A percentile compares a stretch with the other conserved stretches of the same genome.
phyloP scores from a whole-genome alignment of 768 basidiomycete species.

The Austroboletus eburneus region DNA sequence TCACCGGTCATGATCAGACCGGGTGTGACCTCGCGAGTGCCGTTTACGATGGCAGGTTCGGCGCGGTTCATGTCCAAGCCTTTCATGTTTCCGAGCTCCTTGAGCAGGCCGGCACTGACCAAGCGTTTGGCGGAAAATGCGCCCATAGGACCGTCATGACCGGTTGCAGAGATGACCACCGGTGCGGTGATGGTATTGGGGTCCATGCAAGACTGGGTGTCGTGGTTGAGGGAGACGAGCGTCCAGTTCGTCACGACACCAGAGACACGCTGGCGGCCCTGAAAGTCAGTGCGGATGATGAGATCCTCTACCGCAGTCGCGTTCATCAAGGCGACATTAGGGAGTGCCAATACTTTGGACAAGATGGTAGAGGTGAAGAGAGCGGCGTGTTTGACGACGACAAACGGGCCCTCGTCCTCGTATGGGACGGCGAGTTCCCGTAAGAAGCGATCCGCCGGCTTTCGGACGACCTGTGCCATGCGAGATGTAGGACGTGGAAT shows the following conservation, averaged over 20 bases:
- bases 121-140: constrained; percentile 79
- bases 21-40: constrained; percentile 70
- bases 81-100: constrained; percentile 75
- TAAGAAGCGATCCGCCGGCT: constrained; percentile 72
- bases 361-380: constrained; percentile 77
- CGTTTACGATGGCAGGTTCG: constrained; percentile 78
- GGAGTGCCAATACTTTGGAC: constrained; percentile 62
- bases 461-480: constrained; percentile 57
- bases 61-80: constrained; percentile 78
- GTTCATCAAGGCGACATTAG: constrained; percentile 73
- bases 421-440: constrained; percentile 65
- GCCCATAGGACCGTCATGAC: constrained; percentile 78
- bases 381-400: constrained; percentile 79
- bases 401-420: constrained; percentile 74
- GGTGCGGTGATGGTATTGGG: constrained; percentile 82
- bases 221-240: constrained; percentile 54
- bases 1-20: constrained; percentile 71
- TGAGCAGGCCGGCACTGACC: constrained; percentile 68
- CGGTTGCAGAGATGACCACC: constrained; percentile 65
- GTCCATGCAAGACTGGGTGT: constrained; percentile 76
- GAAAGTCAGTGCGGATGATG: constrained; percentile 54
- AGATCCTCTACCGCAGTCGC: constrained; percentile 81
- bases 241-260: constrained; percentile 58
- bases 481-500: no score
- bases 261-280: constrained; percentile 40